Percentiles rank a stretch among this genome's conserved stretches.
These are phyloP conservation scores for Epichloe gansuensis DNA, from an alignment of 2,329 filamentous ascomycete species.

Conservation along the genomic window DNA sequence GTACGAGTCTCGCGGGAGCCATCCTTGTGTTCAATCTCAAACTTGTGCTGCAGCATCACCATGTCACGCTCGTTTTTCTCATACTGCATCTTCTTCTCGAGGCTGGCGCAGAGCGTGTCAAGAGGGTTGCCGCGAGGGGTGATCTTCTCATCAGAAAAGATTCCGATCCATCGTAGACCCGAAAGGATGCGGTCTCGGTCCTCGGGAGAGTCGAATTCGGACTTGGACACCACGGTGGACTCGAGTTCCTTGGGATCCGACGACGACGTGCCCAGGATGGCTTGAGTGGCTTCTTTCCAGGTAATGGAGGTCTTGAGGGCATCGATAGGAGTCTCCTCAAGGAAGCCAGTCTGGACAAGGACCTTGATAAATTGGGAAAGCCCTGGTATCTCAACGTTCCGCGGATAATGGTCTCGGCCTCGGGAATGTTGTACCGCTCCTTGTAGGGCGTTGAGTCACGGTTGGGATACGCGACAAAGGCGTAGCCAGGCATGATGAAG, in stretches of 20 bases:
- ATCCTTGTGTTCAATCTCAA: constrained; percentile 67
- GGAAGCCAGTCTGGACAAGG: constrained; percentile 82
- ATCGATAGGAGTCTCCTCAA: constrained; percentile 55
- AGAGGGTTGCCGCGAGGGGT: constrained; percentile 67
- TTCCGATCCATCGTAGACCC: constrained; percentile 59
- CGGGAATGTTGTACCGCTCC: constrained; percentile 83
- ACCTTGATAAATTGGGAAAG: constrained; percentile 80
- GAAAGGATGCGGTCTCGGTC: constrained; percentile 58
- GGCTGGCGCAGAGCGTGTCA: constrained; percentile 78
- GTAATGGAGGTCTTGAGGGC: constrained; percentile 54
- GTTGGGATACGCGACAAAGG: constrained; percentile 89
- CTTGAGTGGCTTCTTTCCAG: constrained; percentile 78
- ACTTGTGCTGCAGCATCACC: constrained; percentile 70
- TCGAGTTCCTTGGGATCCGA: constrained; percentile 56
- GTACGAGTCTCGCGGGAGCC: constrained; percentile 66
- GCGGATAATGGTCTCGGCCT: constrained; percentile 79
- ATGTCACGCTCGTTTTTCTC: constrained; percentile 73
- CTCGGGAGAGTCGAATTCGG: constrained; percentile 55
- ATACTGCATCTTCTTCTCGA: constrained; percentile 89
- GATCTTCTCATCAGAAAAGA: constrained; percentile 44
- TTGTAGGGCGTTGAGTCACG: constrained; percentile 79
- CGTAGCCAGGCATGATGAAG: constrained; percentile 75
- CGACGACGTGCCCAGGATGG: constrained; percentile 59
- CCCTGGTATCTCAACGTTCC: constrained; percentile 76
- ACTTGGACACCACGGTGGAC: constrained; percentile 63